These are phyloP conservation scores for Daldinia decipiens DNA, from an alignment of 495 filamentous ascomycete genomes.

Conservation along the genomic window DNA sequence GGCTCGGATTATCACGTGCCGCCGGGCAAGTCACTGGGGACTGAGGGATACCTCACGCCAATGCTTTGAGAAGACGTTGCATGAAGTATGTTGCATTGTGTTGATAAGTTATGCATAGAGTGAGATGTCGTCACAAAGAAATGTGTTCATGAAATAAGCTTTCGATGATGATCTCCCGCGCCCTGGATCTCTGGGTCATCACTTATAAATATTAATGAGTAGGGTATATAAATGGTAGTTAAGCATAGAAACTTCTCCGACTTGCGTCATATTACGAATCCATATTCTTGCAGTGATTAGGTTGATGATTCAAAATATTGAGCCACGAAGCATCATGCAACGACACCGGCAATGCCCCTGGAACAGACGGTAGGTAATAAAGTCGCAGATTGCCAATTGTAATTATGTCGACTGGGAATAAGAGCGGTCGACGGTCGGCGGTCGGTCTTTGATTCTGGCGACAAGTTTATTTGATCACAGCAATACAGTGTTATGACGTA, in stretches of 20 bases:
- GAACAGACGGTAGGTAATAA: not conserved
- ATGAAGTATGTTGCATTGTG: not conserved
- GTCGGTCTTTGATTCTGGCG: constrained; percentile 31
- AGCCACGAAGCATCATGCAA: not conserved
- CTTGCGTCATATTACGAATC: not conserved
- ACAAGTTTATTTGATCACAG: constrained; percentile 22
- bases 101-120: not conserved
- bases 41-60: not conserved
- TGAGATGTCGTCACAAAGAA: constrained; percentile 4
- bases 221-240: constrained; percentile 1
- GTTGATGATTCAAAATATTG: not conserved
- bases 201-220: not conserved
- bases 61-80: not conserved
- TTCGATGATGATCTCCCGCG: not conserved
- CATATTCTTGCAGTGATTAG: too few relatives aligned
- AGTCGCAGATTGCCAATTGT: not conserved
- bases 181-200: not conserved
- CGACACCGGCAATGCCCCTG: not conserved
- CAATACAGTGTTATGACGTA: constrained; percentile 14
- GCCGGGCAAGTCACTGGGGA: not conserved
- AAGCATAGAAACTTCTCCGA: not conserved
- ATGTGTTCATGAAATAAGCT: not conserved
- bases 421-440: constrained; percentile 19
- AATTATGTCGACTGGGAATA: not conserved
- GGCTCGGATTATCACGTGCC: not conserved